Base-by-base conservation (phyloP, 345 rosid species). In the Geranium rotundifolium region DNA sequence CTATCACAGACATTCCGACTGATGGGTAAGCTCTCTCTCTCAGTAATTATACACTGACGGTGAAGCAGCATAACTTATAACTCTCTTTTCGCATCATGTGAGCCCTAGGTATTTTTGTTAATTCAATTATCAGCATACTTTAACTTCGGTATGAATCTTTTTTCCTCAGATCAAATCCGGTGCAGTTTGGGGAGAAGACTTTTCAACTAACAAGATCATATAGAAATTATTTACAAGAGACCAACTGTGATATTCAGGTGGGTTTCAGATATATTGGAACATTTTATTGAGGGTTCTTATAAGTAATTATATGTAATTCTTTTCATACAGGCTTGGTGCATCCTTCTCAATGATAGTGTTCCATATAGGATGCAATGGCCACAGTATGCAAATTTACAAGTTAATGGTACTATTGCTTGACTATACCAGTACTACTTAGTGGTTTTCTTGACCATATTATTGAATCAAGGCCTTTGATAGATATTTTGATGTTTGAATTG, bases 341-440 rank as follows among this genome's bases (percentile, higher is more conserved):
- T 95, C 95, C 99, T 95, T 75, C 76, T 95, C 72, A 95, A 91
- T 75, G 97, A 95, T 76, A 90, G 87, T 77, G 99, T 95, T 66
- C 71, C 85, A 52, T 95, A 76, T 67, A 84, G 99, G 88, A 87
- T 95, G 93, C 99, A 90, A 62, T 95, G 99, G 99, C 99, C 99
- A 10, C 96, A 90, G 56, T 76, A 71, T 81, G 80, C 93, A 60
- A 95, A 90, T 69, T 78, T 95, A 65, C 99, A 88, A 73, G 78
- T 90, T 71, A 95, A 95, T 80, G 99, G 99, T 95, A 46, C 15
- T 46, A 14, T 7, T 46, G 52, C 16, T 9, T 46, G 52, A 46
- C 52, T 46, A 14, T 46, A 46, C 52, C 52, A 46, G 52, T 46
- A 46, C 52, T 46, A 14, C 14, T 46, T 46, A 14, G 13, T 14